A percentile compares a stretch with the other conserved stretches of the same genome.
These are phyloP conservation scores for Fusarium irregulare DNA, from an alignment of 2,329 filamentous ascomycete species.

Conservation along the genomic window DNA sequence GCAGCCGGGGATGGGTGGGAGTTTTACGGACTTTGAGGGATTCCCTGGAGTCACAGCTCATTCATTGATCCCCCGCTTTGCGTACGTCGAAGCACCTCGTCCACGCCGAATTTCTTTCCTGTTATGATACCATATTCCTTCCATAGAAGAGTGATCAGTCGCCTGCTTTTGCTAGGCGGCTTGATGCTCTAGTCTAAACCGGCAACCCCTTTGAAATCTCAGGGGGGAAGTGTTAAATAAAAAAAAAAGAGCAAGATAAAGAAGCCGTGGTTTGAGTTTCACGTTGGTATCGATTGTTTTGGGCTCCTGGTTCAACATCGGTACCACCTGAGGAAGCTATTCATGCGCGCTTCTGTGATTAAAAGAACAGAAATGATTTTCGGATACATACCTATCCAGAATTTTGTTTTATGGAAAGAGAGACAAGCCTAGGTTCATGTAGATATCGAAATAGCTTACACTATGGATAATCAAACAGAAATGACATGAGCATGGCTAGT, in stretches of 20 bases:
- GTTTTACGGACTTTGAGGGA: conserved; percentile 68
- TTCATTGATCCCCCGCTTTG: not conserved
- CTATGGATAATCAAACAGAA: conserved; percentile 18
- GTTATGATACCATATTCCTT: conserved; percentile 49
- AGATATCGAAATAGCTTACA: conserved; percentile 29
- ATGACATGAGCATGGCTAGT: not conserved
- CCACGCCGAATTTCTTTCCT: conserved; percentile 45
- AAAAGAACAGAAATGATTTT: conserved; percentile 34
- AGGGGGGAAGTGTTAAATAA: conserved; percentile 5
- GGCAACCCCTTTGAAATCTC: conserved; percentile 10
- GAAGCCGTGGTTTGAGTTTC: conserved; percentile 22
- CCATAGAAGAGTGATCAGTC: conserved; percentile 44
- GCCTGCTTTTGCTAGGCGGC: conserved; percentile 25
- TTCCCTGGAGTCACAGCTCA: not conserved
- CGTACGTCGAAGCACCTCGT: conserved; percentile 17
- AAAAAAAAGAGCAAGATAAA: conserved; percentile 14
- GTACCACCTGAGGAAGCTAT: conserved; percentile 10
- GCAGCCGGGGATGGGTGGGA: conserved; percentile 69
- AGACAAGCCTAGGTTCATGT: conserved; percentile 13
- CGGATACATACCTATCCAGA: conserved; percentile 15
- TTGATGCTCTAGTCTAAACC: conserved; percentile 30
- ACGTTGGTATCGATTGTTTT: conserved; percentile 6
- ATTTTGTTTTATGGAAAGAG: conserved; percentile 2
- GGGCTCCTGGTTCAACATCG: conserved; percentile 2
- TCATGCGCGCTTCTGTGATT: conserved; percentile 28